Evolutionary conservation across 2,329 filamentous ascomycete genomes (phyloP).

Genomic region (Zymoseptoria pseudotritici): DNA sequence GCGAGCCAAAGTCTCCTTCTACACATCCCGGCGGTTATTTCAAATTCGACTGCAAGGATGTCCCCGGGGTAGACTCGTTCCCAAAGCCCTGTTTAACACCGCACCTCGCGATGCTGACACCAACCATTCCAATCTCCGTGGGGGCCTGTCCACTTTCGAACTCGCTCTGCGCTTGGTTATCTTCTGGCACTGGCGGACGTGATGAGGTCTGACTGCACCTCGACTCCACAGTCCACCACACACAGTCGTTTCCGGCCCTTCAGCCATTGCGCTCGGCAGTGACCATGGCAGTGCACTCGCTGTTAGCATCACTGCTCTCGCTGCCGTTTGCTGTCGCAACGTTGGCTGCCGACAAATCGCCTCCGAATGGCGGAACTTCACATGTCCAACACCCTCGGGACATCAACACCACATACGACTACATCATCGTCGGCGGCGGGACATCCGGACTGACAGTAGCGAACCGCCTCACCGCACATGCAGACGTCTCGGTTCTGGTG

Average conservation of each 20-base stretch:
- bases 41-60: too few relatives aligned
- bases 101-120: too few relatives aligned
- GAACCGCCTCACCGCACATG: constrained; percentile 21
- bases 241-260: not conserved
- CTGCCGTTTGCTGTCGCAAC: not conserved
- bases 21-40: too few relatives aligned
- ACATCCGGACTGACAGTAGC: constrained; percentile 25
- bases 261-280: not conserved
- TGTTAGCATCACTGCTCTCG: not conserved
- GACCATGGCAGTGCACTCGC: not conserved
- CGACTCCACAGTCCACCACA: not conserved
- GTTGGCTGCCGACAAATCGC: not conserved
- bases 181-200: not conserved
- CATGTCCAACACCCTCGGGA: not conserved
- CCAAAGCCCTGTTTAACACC: not conserved
- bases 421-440: constrained; percentile 23
- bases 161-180: not conserved
- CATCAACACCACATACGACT: constrained; percentile 3
- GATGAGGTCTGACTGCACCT: not conserved
- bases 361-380: not conserved
- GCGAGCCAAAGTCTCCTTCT: not conserved
- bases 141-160: not conserved
- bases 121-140: too few relatives aligned
- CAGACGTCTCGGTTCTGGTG: constrained; percentile 25
- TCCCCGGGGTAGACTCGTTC: not conserved